Percentiles rank a stretch among this genome's conserved stretches.
phyloP scores from a whole-genome alignment of 2,329 filamentous ascomycete species.

The Rutstroemia sp. region DNA sequence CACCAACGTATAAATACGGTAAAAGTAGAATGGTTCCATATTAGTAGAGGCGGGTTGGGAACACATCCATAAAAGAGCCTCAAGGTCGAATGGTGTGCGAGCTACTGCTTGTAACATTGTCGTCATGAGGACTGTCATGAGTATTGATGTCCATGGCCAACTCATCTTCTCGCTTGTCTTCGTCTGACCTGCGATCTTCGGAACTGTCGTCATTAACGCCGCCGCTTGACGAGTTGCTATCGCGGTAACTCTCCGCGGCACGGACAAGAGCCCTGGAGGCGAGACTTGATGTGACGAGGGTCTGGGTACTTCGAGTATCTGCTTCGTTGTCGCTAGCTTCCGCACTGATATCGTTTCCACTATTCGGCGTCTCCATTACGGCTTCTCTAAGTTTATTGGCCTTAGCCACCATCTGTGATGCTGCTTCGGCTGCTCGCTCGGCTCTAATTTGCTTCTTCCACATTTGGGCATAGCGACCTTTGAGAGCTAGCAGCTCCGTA shows the following conservation, averaged over 20 bases:
- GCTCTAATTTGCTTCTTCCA: constrained; percentile 85
- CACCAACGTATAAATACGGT: not conserved
- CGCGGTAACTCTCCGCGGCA: constrained; percentile 11
- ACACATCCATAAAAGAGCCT: constrained; percentile 1
- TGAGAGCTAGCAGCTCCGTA: constrained; percentile 61
- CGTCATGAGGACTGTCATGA: not conserved
- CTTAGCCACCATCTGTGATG: constrained; percentile 29
- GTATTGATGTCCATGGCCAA: not conserved
- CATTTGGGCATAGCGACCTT: constrained; percentile 71
- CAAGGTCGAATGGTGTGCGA: not conserved
- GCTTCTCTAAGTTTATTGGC: constrained; percentile 26
- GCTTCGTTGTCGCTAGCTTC: constrained; percentile 26
- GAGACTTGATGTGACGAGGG: constrained; percentile 12
- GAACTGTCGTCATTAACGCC: constrained; percentile 4
- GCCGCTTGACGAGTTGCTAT: too few species aligned
- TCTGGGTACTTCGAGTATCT: constrained; percentile 17
- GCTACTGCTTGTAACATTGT: not conserved
- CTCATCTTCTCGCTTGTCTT: constrained; percentile 11
- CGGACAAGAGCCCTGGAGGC: constrained; percentile 14
- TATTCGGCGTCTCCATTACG: constrained; percentile 21
- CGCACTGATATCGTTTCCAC: constrained; percentile 23
- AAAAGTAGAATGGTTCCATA: constrained; percentile 8
- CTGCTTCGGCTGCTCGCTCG: constrained; percentile 60
- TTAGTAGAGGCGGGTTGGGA: constrained; percentile 3
- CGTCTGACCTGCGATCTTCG: constrained; percentile 14